Evolutionary conservation across 805 yeast genomes (phyloP), one percentile per base, ranked within the genome.

Genomic region (Candida khao-thaluensis): DNA sequence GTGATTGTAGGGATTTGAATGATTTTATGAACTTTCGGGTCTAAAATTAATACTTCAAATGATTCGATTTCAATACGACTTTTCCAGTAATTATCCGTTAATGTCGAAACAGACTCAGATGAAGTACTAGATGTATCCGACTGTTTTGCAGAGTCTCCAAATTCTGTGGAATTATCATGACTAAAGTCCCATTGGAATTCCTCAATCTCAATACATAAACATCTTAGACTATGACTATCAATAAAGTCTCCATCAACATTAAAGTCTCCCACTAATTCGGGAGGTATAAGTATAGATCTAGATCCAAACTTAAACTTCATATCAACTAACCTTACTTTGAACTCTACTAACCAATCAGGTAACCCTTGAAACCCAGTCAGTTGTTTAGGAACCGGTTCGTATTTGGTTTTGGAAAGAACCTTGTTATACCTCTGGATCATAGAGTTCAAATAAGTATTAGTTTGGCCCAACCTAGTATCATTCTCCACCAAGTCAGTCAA

Each of bases 261-360:
- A 16, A 23, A 11, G 15, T 23, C 23, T 3, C 11, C 12, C 10
- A 56, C 30, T 17, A 45, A 35, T 5, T 55, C 52, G 11, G 43
- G 33, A 16, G 62, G 66, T 6, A 68, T 59, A 25, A 69, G 51
- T 1, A 68, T 61, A 6, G 72, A 67, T 15, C 71, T 49, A 2
- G 73, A 64, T 0, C 72, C 73, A 9, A 69, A 36, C 21, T 45
- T 39, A 4, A 69, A 27, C 7, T 45, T 45, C 17, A 52, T 26
- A 4, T 45, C 38, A n/a, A 41, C 35, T 11, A 58, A 20, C 6
- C 37, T 37, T 16, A 61, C 17, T 15, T 52, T 49, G 12, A 53
- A 37, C 9, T 55, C 59, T 2, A 60, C 42, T 10, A 69, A 38
- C 72, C 72, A 69, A 4, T 43, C 27, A 1, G 74, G 73, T 10